Evolutionary conservation across 768 basidiomycete genomes (phyloP).

Genomic region (Paxillus involutus): DNA sequence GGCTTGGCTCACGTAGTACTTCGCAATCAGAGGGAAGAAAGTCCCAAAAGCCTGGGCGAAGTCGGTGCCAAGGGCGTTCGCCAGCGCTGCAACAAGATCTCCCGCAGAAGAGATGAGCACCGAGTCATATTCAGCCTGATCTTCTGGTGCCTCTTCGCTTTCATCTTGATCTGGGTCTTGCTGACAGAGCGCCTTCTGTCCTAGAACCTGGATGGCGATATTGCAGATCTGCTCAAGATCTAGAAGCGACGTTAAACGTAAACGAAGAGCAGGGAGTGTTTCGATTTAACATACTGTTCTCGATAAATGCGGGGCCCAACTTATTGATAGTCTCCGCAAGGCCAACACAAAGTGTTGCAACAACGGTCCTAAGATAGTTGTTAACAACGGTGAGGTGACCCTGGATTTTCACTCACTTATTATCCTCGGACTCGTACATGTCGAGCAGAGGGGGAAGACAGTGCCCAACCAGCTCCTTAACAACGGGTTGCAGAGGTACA

Average conservation of each 20-base stretch:
- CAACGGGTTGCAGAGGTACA: constrained; percentile 58
- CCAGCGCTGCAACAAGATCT: constrained; percentile 89
- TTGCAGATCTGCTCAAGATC: constrained; percentile 77
- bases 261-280: not conserved
- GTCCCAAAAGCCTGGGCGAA: constrained; percentile 78
- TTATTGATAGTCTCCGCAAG: constrained; percentile 91
- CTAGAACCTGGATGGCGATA: constrained; percentile 82
- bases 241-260: constrained; percentile 26
- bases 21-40: constrained; percentile 89
- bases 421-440: constrained; percentile 93
- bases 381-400: constrained; percentile 14
- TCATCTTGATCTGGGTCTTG: constrained; percentile 94
- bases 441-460: constrained; percentile 75
- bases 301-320: constrained; percentile 84
- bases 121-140: constrained; percentile 95
- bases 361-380: constrained; percentile 64
- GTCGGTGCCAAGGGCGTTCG: constrained; percentile 79
- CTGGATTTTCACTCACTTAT: constrained; percentile 73
- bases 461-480: constrained; percentile 78
- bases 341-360: constrained; percentile 81
- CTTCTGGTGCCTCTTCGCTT: constrained; percentile 80
- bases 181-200: constrained; percentile 95
- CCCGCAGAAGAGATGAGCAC: constrained; percentile 92
- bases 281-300: constrained; percentile 56
- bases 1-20: constrained; percentile 76